Conservation (phyloP, 2,329 filamentous ascomycete species). For the Paramyrothecium roridum region DNA sequence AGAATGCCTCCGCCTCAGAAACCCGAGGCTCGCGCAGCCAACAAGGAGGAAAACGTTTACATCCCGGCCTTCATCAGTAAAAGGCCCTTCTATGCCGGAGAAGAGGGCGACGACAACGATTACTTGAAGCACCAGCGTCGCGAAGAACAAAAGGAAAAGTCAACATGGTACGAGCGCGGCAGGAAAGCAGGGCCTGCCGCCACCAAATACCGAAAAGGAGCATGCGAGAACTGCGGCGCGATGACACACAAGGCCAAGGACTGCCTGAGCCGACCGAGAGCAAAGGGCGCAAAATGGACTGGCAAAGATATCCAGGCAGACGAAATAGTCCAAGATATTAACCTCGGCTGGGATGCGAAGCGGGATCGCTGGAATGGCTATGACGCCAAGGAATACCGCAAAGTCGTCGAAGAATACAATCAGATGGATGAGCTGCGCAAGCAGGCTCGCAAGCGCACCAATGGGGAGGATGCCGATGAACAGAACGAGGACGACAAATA, state of each 20-base stretch:
- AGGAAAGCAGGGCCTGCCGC: conserved; percentile 81
- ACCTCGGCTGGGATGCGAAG: conserved; percentile 94
- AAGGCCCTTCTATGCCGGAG: conserved; percentile 89
- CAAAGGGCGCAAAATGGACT: conserved; percentile 87
- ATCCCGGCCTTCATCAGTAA: conserved; percentile 98
- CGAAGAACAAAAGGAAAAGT: conserved; percentile 60
- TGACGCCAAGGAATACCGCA: conserved; percentile 79
- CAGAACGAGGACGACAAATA: conserved; percentile 69
- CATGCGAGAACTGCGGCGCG: conserved; percentile 96
- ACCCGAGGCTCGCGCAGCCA: conserved; percentile 35
- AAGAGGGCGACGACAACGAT: conserved; percentile 74
- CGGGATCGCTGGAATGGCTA: conserved; percentile 98
- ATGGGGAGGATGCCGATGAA: conserved; percentile 47
- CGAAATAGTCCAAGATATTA: conserved; percentile 79
- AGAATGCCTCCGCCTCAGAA: conserved; percentile 26
- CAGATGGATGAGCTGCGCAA: conserved; percentile 75
- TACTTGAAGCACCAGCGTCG: conserved; percentile 94
- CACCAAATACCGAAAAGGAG: conserved; percentile 96
- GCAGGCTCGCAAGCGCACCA: conserved; percentile 39
- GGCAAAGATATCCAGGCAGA: conserved; percentile 93
- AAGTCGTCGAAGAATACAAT: conserved; percentile 86
- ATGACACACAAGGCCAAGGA: conserved; percentile 97
- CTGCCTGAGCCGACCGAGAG: conserved; percentile 83
- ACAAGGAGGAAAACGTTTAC: conserved; percentile 95
- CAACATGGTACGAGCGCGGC: conserved; percentile 91